Evolutionary conservation across 371 early-diverging fungal species (phyloP).

Genomic region (Vittaforma corneae): DNA sequence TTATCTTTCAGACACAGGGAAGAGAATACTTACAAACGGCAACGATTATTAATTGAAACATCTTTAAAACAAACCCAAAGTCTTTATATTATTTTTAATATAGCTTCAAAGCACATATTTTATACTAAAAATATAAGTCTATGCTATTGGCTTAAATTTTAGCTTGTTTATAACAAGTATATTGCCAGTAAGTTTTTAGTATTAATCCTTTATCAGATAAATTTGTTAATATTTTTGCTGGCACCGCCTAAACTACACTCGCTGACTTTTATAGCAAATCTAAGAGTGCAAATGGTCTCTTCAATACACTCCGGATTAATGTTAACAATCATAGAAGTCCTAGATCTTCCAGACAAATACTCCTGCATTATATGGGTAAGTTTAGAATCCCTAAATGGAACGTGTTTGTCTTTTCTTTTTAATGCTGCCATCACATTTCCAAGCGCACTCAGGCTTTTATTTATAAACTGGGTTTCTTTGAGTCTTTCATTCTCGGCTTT

Average conservation of each 20-base stretch:
- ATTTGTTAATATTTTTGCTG: slow-evolving; percentile 27
- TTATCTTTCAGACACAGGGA: slow-evolving; percentile 76
- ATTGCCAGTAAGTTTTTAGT: too few relatives aligned
- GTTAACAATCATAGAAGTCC: slow-evolving; percentile 95
- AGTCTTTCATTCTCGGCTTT: slow-evolving; percentile 77
- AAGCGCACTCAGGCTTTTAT: slow-evolving; percentile 76
- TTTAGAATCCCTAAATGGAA: slow-evolving; percentile 91
- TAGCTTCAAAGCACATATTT: too few relatives aligned
- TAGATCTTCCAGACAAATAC: slow-evolving; percentile 73
- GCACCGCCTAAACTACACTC: slow-evolving; percentile 44
- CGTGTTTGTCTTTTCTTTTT: slow-evolving; percentile 64
- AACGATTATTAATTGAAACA: slow-evolving; percentile 62
- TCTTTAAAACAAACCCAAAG: too few relatives aligned
- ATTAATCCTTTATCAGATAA: too few relatives aligned
- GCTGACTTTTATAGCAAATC: slow-evolving; percentile 84
- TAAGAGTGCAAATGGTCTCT: slow-evolving; percentile 78
- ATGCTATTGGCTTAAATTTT: too few relatives aligned
- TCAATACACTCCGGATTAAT: slow-evolving; percentile 69
- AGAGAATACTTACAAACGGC: slow-evolving; percentile 72
- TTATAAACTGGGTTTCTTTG: slow-evolving; percentile 87
- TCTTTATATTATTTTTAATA: too few relatives aligned
- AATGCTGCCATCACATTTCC: slow-evolving; percentile 84
- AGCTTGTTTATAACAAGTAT: too few relatives aligned
- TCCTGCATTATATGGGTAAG: slow-evolving; percentile 80
- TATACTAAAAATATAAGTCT: too few relatives aligned